Evolutionary conservation across 306 rosid genomes (phyloP).

Genomic region (Begonia loranthoides): DNA sequence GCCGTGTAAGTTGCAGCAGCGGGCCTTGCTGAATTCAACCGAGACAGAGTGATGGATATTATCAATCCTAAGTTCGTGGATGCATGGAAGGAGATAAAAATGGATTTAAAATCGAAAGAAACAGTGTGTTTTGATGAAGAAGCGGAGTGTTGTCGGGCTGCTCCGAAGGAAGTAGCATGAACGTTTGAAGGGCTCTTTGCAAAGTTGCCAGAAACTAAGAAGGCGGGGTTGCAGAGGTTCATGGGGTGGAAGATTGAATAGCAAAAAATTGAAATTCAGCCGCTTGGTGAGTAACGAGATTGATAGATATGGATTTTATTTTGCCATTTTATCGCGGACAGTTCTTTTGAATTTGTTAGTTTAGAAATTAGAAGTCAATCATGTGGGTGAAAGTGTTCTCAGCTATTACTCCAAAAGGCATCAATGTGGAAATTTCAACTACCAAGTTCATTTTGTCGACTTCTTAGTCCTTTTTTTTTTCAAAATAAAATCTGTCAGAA

Average conservation of each 20-base stretch:
- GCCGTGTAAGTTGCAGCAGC: slow-evolving; percentile 22
- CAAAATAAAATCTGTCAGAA: no score
- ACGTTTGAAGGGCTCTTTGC: slow-evolving; percentile 43
- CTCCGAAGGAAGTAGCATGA: slow-evolving; percentile 46
- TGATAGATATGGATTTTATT: slow-evolving; percentile 5
- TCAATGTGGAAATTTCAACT: no score
- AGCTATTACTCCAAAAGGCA: no score
- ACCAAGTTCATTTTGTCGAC: no score
- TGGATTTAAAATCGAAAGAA: slow-evolving; percentile 85
- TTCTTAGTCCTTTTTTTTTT: no score
- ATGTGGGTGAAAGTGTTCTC: no score
- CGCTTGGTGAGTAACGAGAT: slow-evolving; percentile 63
- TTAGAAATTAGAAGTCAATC: no score
- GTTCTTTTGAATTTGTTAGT: neutral
- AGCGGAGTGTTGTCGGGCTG: slow-evolving; percentile 88
- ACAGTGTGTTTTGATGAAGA: slow-evolving; percentile 87
- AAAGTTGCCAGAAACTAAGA: slow-evolving; percentile 48
- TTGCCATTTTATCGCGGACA: neutral
- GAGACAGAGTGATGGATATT: slow-evolving; percentile 59
- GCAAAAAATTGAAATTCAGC: slow-evolving; percentile 73
- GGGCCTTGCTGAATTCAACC: slow-evolving; percentile 26
- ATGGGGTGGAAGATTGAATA: slow-evolving; percentile 95
- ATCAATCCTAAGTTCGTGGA: slow-evolving; percentile 89
- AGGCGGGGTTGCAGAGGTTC: slow-evolving; percentile 52
- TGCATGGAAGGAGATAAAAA: slow-evolving; percentile 93